These are phyloP conservation scores for Phanerodontia chrysosporium DNA, from an alignment of 768 basidiomycete genomes.

Conservation along the genomic window DNA sequence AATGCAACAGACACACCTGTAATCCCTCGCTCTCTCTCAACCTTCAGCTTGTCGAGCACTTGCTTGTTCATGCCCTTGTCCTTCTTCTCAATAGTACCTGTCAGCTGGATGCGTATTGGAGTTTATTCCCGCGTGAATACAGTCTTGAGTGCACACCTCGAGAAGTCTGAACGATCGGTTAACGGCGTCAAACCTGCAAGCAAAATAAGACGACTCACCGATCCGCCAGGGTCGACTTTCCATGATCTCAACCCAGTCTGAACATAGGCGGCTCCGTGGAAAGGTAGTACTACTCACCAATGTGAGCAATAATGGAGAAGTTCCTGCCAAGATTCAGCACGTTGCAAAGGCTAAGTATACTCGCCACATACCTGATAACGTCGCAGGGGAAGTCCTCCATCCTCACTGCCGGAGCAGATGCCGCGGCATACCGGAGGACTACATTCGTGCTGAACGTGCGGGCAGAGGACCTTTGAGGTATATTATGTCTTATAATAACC, in stretches of 20 bases:
- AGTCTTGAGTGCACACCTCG: conserved; percentile 53
- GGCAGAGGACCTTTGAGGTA: conserved; percentile 1
- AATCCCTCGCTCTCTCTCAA: conserved; percentile 94
- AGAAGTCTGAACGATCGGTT: conserved; percentile 45
- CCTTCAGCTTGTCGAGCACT: conserved; percentile 90
- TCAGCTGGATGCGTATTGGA: conserved; percentile 50
- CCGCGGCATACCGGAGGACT: conserved; percentile 15
- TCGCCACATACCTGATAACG: conserved; percentile 51
- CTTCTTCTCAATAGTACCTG: conserved; percentile 76
- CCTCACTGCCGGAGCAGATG: conserved; percentile 29
- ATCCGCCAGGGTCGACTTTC: conserved; percentile 93
- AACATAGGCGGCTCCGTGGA: not conserved
- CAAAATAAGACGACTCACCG: conserved; percentile 53
- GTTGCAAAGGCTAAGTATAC: not conserved
- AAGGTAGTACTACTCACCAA: conserved; percentile 46
- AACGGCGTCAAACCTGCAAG: too few relatives aligned
- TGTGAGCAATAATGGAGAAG: conserved; percentile 96
- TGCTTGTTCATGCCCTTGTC: conserved; percentile 70
- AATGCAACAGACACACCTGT: conserved; percentile 56
- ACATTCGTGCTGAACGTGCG: conserved; percentile 28
- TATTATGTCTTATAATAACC: not conserved
- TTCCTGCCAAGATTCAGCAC: conserved; percentile 45
- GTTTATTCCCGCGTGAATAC: not conserved
- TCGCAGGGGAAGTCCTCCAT: conserved; percentile 69
- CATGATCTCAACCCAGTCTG: conserved; percentile 59